A percentile compares a stretch with the other conserved stretches of the same genome.
These are phyloP conservation scores for Lachnellula subtilissima DNA, from an alignment of 2,329 filamentous ascomycete genomes.

Conservation along the genomic window DNA sequence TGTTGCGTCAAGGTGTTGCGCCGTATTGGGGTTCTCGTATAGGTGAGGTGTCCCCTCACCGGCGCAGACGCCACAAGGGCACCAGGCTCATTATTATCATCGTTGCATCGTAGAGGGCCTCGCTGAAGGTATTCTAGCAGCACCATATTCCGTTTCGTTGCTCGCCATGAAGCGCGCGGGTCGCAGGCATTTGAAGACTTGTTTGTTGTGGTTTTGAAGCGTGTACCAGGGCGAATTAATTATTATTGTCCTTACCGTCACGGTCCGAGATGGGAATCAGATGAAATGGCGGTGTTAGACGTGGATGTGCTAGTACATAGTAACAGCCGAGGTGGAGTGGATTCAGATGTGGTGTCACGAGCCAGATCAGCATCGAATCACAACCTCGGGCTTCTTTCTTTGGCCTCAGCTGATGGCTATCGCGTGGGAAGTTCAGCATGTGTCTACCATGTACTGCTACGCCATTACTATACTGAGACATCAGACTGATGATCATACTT, in stretches of 20 bases:
- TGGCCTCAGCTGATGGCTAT: background rate
- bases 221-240: background rate
- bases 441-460: background rate
- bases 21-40: conserved; percentile 7
- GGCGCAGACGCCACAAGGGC: conserved; percentile 14
- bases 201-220: background rate
- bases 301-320: too few relatives aligned
- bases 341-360: background rate
- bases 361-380: background rate
- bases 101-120: conserved; percentile 15
- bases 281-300: background rate
- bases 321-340: too few relatives aligned
- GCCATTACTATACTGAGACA: background rate
- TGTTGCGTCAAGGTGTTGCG: conserved; percentile 11
- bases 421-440: background rate
- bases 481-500: background rate
- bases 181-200: background rate
- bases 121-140: conserved; percentile 26
- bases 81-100: conserved; percentile 12
- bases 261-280: background rate
- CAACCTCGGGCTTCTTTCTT: background rate
- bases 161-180: conserved; percentile 17
- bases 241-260: too few relatives aligned
- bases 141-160: conserved; percentile 21
- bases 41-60: conserved; percentile 11